These are phyloP conservation scores for Aspergillus cavernicola DNA, from an alignment of 495 filamentous ascomycete species.

Conservation along the genomic window DNA sequence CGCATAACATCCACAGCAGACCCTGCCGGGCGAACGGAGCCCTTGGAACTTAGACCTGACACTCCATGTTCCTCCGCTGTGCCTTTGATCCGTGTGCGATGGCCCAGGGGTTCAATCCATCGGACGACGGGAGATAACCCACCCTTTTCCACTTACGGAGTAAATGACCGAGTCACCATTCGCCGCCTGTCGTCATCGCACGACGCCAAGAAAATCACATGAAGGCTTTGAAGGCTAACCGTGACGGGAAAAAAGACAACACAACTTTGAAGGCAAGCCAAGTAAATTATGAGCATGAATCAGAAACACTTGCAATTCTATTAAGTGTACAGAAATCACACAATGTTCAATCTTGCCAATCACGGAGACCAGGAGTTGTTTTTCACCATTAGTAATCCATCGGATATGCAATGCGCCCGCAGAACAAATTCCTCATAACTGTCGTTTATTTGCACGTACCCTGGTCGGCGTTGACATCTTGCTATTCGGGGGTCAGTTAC, in stretches of 20 bases:
- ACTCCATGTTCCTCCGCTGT: background rate
- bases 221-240: too few relatives aligned
- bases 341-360: background rate
- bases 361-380: background rate
- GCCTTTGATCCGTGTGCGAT: constrained; percentile 7
- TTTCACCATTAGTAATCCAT: background rate
- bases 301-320: too few relatives aligned
- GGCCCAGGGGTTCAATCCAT: background rate
- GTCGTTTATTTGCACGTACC: background rate
- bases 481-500: background rate
- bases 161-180: background rate
- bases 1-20: too few relatives aligned
- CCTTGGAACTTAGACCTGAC: background rate
- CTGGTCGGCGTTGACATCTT: background rate
- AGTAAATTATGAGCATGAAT: too few relatives aligned
- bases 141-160: background rate
- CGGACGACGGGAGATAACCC: constrained; percentile 17
- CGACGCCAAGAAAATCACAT: constrained; percentile 8
- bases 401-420: background rate
- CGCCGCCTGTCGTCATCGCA: background rate
- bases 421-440: background rate
- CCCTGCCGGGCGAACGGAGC: constrained; percentile 8
- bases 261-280: too few relatives aligned
- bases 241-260: too few relatives aligned
- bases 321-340: background rate